Evolutionary conservation across 495 filamentous ascomycete species (phyloP).

Genomic region (Aspergillus ostianus): DNA sequence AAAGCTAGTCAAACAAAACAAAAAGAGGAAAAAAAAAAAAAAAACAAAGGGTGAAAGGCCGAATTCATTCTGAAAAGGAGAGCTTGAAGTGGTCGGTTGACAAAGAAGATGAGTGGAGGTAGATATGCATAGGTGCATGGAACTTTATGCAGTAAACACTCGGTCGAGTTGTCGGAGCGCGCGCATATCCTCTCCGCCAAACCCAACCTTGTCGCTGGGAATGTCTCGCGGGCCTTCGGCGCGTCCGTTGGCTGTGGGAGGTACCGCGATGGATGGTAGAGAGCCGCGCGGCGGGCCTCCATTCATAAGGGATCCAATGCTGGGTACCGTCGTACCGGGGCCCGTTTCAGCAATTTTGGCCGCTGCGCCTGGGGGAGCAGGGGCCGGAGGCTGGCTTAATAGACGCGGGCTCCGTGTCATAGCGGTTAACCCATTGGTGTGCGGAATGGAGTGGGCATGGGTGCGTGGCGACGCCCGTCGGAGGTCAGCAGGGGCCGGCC

Average conservation of each 20-base stretch:
- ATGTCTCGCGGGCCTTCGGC: constrained; percentile 59
- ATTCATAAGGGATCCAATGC: constrained; percentile 52
- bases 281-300: constrained; percentile 43
- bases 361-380: constrained; percentile 24
- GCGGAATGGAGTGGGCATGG: constrained; percentile 27
- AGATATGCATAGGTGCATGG: neutral
- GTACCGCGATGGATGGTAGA: constrained; percentile 35
- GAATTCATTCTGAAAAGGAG: neutral
- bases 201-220: constrained; percentile 61
- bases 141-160: constrained; percentile 37
- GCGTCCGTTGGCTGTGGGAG: constrained; percentile 19
- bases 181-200: constrained; percentile 61
- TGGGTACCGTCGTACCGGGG: constrained; percentile 46
- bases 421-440: constrained; percentile 23
- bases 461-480: constrained; percentile 41
- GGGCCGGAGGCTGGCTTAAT: constrained; percentile 33
- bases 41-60: no score
- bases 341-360: constrained; percentile 25
- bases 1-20: neutral
- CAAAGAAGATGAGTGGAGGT: neutral
- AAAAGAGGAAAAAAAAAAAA: no score
- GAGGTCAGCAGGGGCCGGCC: constrained; percentile 23
- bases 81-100: neutral
- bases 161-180: constrained; percentile 65
- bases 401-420: constrained; percentile 29